phyloP scores from a whole-genome alignment of 306 rosid species.

The Lathyrus oleraceus region DNA sequence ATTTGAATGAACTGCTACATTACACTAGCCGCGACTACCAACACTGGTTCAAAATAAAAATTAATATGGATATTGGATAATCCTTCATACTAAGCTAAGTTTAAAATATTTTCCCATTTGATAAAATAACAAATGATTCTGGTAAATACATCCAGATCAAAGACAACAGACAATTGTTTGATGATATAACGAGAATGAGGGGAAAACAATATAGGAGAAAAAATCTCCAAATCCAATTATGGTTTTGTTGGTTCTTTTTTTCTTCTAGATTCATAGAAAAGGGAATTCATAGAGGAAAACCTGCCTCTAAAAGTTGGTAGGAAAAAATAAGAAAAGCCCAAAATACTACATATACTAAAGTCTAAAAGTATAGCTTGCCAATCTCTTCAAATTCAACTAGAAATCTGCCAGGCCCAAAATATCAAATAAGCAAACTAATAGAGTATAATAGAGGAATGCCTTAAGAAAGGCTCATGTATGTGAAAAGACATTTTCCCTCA shows the following conservation, averaged over 20 bases:
- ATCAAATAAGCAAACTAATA: background rate
- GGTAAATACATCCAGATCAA: conserved; percentile 19
- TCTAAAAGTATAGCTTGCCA: background rate
- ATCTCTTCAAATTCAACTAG: background rate
- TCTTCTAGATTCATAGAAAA: background rate
- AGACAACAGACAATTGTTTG: background rate
- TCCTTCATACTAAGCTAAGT: conserved; percentile 14
- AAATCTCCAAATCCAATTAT: background rate
- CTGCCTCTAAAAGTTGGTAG: background rate
- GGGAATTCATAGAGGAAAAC: background rate
- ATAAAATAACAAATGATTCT: conserved; percentile 2
- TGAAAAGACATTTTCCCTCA: no score
- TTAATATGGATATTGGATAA: conserved; percentile 24
- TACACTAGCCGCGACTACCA: no score
- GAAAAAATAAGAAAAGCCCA: background rate
- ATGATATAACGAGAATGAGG: background rate
- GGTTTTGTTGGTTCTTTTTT: background rate
- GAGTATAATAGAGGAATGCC: no score
- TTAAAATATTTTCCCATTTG: background rate
- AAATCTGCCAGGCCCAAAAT: background rate
- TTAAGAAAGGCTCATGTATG: no score
- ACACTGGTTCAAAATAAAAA: conserved; percentile 7
- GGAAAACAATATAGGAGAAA: background rate
- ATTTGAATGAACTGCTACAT: no score
- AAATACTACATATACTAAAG: background rate